These are phyloP conservation scores for Cercophora newfieldiana DNA, from an alignment of 495 filamentous ascomycete species.

Conservation along the genomic window DNA sequence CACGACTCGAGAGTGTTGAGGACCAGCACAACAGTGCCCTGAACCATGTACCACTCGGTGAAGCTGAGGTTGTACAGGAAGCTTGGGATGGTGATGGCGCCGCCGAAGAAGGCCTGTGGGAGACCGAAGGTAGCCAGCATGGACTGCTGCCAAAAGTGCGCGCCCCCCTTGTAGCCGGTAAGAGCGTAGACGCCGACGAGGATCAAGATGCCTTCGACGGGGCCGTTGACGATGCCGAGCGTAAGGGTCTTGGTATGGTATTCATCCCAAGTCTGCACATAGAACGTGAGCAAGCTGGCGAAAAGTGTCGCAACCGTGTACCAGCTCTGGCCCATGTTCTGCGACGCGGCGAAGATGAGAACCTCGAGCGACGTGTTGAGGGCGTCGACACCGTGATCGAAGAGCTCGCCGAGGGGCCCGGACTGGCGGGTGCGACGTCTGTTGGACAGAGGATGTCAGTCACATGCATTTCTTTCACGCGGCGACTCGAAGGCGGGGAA, in stretches of 20 bases:
- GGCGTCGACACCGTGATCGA: slow-evolving; percentile 97
- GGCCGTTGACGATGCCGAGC: slow-evolving; percentile 87
- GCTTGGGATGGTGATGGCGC: slow-evolving; percentile 66
- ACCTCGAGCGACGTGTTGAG: slow-evolving; percentile 94
- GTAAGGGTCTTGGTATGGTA: slow-evolving; percentile 97
- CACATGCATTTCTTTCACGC: neutral
- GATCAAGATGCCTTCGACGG: slow-evolving; percentile 90
- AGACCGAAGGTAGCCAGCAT: slow-evolving; percentile 74
- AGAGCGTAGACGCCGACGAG: slow-evolving; percentile 80
- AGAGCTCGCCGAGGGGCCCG: slow-evolving; percentile 91
- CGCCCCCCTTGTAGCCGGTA: slow-evolving; percentile 81
- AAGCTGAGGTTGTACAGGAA: slow-evolving; percentile 75
- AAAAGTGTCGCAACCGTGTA: slow-evolving; percentile 81
- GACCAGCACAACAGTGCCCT: slow-evolving; percentile 77
- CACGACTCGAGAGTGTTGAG: slow-evolving; percentile 78
- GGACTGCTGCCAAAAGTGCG: slow-evolving; percentile 86
- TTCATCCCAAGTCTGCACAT: slow-evolving; percentile 98
- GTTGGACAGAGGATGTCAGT: slow-evolving; percentile 23
- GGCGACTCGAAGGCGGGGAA: slow-evolving; percentile 14
- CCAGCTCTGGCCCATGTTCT: slow-evolving; percentile 94
- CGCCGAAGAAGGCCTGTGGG: slow-evolving; percentile 51
- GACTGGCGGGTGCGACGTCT: slow-evolving; percentile 87
- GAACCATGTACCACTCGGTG: slow-evolving; percentile 91
- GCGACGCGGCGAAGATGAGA: slow-evolving; percentile 82
- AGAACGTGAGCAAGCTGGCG: slow-evolving; percentile 77